A percentile compares a stretch with the other conserved stretches of the same genome.
Conservation (phyloP, 73 alveolate genomes). For the Paramecium pentaurelia region DNA sequence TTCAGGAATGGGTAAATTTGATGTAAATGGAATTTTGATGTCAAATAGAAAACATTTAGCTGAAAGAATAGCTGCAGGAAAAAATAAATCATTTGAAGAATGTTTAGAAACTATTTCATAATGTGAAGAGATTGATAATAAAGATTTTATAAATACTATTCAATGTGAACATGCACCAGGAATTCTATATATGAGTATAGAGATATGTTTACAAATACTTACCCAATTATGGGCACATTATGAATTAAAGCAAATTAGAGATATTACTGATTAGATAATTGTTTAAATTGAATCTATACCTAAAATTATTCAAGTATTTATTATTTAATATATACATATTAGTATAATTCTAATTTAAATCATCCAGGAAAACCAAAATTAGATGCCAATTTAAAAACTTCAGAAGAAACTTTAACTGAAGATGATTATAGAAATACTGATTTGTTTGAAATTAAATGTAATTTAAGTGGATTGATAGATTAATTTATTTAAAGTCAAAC, state of each 20-base stretch:
- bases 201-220: not conserved
- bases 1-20: not conserved
- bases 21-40: not conserved
- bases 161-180: slow-evolving; percentile 26
- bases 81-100: not conserved
- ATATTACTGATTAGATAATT: not conserved
- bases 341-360: not conserved
- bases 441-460: not conserved
- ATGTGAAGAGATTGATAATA: not conserved
- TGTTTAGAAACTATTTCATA: slow-evolving; percentile 23
- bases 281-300: not conserved
- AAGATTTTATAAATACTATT: not conserved
- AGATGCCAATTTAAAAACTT: not conserved
- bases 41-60: not conserved
- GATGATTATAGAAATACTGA: slow-evolving; percentile 10
- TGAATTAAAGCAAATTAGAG: not conserved
- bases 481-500: slow-evolving; percentile 11
- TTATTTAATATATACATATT: not conserved
- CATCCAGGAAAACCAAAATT: slow-evolving; percentile 4
- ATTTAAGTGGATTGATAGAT: slow-evolving; percentile 15
- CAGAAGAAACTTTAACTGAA: not conserved
- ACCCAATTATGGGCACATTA: not conserved
- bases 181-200: not conserved
- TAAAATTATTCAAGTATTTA: not conserved
- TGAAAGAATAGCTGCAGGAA: not conserved